Conservation (phyloP, 352 stramenopile species). For the Phytopythium aichiense region DNA sequence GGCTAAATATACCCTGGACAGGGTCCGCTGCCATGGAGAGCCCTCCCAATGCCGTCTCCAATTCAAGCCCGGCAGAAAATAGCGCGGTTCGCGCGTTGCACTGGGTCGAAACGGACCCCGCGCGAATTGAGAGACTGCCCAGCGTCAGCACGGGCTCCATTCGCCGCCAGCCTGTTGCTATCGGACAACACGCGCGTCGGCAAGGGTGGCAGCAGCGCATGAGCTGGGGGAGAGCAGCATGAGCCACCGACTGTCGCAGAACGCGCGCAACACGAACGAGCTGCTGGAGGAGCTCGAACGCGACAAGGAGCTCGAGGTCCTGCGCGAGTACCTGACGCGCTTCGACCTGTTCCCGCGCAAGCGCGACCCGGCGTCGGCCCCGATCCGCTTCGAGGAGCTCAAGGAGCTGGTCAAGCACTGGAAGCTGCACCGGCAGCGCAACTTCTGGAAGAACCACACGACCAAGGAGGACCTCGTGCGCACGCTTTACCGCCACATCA, state of each 20-base stretch:
- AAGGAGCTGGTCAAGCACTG: conserved; percentile 89
- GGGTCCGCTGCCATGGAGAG: not conserved
- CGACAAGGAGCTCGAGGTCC: conserved; percentile 82
- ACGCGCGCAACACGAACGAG: conserved; percentile 76
- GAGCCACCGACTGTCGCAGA: conserved; percentile 81
- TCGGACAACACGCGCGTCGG: not conserved
- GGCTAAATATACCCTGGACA: not conserved
- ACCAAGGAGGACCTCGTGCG: conserved; percentile 86
- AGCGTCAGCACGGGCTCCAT: not conserved
- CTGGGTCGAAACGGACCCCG: conserved; percentile 1
- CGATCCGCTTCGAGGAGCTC: conserved; percentile 89
- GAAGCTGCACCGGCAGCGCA: conserved; percentile 86
- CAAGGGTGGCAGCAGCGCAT: not conserved
- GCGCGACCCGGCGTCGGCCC: conserved; percentile 62
- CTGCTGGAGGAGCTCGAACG: conserved; percentile 82
- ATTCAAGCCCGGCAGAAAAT: not conserved
- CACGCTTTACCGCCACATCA: conserved; percentile 85
- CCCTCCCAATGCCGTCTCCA: not conserved
- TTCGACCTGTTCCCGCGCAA: conserved; percentile 77
- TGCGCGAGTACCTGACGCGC: conserved; percentile 79
- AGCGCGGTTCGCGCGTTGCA: not conserved
- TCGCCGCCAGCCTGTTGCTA: not conserved
- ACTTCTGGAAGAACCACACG: conserved; percentile 89
- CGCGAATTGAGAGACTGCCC: not conserved
- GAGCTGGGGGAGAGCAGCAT: conserved; percentile 22